Conservation (phyloP, 1,284 basidiomycete species). For the Pholiota adiposa region DNA sequence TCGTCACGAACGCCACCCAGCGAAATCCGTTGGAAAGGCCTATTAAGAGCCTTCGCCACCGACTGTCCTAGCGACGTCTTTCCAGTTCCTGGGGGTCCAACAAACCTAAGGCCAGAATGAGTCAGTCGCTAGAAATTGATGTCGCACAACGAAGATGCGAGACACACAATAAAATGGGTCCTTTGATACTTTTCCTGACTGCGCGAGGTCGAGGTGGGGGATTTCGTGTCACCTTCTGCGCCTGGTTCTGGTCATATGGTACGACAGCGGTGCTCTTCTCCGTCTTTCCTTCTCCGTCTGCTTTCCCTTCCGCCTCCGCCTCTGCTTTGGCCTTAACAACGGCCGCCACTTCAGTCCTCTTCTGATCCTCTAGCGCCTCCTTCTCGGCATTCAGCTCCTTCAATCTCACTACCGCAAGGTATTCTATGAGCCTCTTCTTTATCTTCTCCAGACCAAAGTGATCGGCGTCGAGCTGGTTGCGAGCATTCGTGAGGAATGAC, state of each 20-base stretch:
- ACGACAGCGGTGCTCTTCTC: conserved; percentile 27
- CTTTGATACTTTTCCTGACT: conserved; percentile 58
- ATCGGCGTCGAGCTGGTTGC: conserved; percentile 81
- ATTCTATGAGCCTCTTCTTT: conserved; percentile 90
- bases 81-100: conserved; percentile 84
- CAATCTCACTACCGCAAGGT: conserved; percentile 85
- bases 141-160: background rate
- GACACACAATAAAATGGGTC: conserved; percentile 80
- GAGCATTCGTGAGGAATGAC: conserved; percentile 65
- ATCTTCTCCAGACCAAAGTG: conserved; percentile 91
- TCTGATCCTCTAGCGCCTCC: conserved; percentile 33
- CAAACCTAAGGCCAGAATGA: conserved; percentile 51
- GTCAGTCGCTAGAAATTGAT: conserved; percentile 1
- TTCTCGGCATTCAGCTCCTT: conserved; percentile 62
- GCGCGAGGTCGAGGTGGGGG: background rate
- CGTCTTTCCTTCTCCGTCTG: conserved; percentile 1
- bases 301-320: conserved; percentile 13
- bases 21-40: conserved; percentile 93
- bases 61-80: conserved; percentile 89
- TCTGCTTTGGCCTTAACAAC: conserved; percentile 22
- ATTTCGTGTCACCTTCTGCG: conserved; percentile 17
- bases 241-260: conserved; percentile 24
- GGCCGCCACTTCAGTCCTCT: conserved; percentile 12
- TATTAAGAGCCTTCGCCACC: conserved; percentile 79
- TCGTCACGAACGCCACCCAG: conserved; percentile 91